A percentile compares a stretch with the other conserved stretches of the same genome.
phyloP scores from a whole-genome alignment of 129 eudicot species.

The Artemisia tridentata region DNA sequence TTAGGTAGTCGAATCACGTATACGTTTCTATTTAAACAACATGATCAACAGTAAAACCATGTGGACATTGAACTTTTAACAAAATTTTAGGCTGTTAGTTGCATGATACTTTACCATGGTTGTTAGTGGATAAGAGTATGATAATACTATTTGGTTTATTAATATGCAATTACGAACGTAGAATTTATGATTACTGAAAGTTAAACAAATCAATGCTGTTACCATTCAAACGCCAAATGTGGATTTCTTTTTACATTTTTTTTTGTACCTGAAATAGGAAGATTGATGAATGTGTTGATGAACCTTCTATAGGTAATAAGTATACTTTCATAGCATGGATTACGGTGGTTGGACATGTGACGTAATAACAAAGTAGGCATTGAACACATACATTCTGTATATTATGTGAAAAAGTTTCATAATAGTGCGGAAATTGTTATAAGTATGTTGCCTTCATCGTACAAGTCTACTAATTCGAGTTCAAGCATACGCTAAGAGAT shows the following conservation, averaged over 20 bases:
- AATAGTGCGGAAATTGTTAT: too few species aligned
- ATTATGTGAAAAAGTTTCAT: too few species aligned
- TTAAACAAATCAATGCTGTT: too few species aligned
- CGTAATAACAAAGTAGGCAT: too few species aligned
- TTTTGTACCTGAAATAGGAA: not conserved
- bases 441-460: too few species aligned
- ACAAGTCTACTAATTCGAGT: too few species aligned
- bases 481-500: too few species aligned
- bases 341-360: too few species aligned
- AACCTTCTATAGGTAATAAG: not conserved
- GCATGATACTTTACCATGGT: slow-evolving; percentile 7
- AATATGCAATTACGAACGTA: not conserved
- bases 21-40: not conserved
- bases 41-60: not conserved
- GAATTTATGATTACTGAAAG: too few species aligned
- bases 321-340: too few species aligned
- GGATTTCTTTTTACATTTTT: not conserved
- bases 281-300: slow-evolving; percentile 3
- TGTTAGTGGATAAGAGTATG: not conserved
- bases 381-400: too few species aligned
- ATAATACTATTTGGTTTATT: not conserved
- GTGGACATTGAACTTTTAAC: not conserved
- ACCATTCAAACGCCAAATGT: too few species aligned
- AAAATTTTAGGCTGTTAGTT: slow-evolving; percentile 12
- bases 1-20: not conserved